Evolutionary conservation across 1,284 basidiomycete genomes (phyloP), one percentile per base, ranked within the genome.

Genomic region (Tilletia setariae): DNA sequence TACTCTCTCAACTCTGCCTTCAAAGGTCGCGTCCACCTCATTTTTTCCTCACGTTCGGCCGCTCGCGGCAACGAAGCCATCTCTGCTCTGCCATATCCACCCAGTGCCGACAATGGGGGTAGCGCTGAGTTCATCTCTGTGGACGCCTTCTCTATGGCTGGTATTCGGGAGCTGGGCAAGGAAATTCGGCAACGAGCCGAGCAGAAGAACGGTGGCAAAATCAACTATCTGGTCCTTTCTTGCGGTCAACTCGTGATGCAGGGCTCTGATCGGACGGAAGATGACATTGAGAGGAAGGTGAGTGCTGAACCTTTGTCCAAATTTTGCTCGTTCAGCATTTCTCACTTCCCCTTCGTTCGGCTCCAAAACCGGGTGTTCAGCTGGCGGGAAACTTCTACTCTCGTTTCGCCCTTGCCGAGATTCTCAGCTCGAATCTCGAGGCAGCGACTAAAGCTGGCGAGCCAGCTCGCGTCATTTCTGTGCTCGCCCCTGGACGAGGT

Each of bases 181-280:
- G 16, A 13, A 7, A 13, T 61, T 4, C 23, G 28, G 30, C 15
- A 15, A 9, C 23, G 28, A 15, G 56, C 28, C 28, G 56, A 61
- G 32, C 30, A 61, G 56, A 32, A 15, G 30, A 61, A 7, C 19
- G 56, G 56, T 16, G 56, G 56, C 28, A 32, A 40, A 19, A 16
- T 61, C 3, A 61, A 61, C 28, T 61, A 61, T 30, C 56, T 61
- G 11, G 56, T 61, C 15, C 56, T 61, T 40, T 30, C 25, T 16
- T 61, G 56, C 28, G 56, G 56, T 3, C 56, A 61, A 16, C 56
- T 61, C 28, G 56, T 61, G 28, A 11, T 61, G 13, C 56, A 61
- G 28, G 56, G 56, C 32, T 61, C 56, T 9, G 56, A 61, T 40
- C 56, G 56, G 16, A 61, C 56, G 30, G 30, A 32, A 30, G 56